These are phyloP conservation scores for Schwanniomyces yamadae DNA, from an alignment of 805 yeast genomes.

Conservation along the genomic window DNA sequence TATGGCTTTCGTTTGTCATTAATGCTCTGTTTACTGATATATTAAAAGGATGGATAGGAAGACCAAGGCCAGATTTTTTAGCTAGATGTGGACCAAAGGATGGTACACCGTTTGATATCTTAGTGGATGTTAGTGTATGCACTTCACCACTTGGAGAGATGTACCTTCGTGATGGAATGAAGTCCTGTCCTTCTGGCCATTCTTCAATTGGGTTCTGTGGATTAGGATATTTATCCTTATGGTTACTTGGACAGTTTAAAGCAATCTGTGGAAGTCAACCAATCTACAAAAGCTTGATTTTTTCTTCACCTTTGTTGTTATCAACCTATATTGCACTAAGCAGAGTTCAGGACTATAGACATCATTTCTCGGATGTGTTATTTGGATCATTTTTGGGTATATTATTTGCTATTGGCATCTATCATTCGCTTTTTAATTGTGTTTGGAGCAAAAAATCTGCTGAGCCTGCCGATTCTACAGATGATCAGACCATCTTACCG, in stretches of 20 bases:
- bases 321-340: conserved; percentile 32
- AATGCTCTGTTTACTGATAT: conserved; percentile 37
- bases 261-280: conserved; percentile 9
- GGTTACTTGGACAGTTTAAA: conserved; percentile 31
- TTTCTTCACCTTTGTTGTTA: conserved; percentile 20
- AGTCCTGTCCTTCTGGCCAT: conserved; percentile 43
- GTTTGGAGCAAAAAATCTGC: neutral
- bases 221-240: conserved; percentile 28
- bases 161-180: conserved; percentile 35
- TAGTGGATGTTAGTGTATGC: conserved; percentile 33
- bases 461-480: conserved; percentile 4
- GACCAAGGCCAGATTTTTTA: conserved; percentile 45
- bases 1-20: conserved; percentile 25
- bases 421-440: conserved; percentile 1
- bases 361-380: conserved; percentile 31
- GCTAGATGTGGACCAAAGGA: conserved; percentile 35
- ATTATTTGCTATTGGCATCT: conserved; percentile 5
- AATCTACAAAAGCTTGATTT: conserved; percentile 11
- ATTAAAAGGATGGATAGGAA: conserved; percentile 38
- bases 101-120: conserved; percentile 22
- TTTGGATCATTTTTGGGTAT: conserved; percentile 30
- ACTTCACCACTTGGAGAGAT: conserved; percentile 30
- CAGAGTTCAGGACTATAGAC: conserved; percentile 37
- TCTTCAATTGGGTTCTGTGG: conserved; percentile 37
- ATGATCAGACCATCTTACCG: too few relatives aligned